phyloP scores from a whole-genome alignment of 73 alveolate species.

The Paramecium sonneborni region DNA sequence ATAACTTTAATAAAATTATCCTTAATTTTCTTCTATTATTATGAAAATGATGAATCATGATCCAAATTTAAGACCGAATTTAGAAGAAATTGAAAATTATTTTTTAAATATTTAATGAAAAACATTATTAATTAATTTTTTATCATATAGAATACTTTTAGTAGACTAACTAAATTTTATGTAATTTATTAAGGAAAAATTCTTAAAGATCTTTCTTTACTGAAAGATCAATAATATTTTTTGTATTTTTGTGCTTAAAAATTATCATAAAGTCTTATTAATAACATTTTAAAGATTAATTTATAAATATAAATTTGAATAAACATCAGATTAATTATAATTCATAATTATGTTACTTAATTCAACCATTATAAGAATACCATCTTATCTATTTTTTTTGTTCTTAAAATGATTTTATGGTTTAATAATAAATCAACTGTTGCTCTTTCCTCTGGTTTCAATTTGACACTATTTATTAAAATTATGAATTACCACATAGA shows the following conservation, averaged over 20 bases:
- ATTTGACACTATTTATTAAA: constrained; percentile 65
- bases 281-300: too few relatives aligned
- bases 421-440: constrained; percentile 78
- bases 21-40: background rate
- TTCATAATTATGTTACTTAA: constrained; percentile 12
- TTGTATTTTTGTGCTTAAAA: too few relatives aligned
- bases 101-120: background rate
- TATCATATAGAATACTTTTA: too few relatives aligned
- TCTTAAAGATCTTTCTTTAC: too few relatives aligned
- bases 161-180: too few relatives aligned
- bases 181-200: too few relatives aligned
- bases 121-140: background rate
- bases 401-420: constrained; percentile 68
- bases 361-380: constrained; percentile 45
- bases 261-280: too few relatives aligned
- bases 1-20: background rate
- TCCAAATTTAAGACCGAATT: background rate
- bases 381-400: constrained; percentile 41
- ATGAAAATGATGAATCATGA: background rate
- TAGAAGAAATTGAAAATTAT: background rate
- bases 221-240: too few relatives aligned
- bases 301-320: background rate
- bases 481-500: background rate
- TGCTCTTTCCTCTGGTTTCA: constrained; percentile 89
- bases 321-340: background rate